phyloP scores from a whole-genome alignment of 78 protist genomes.

The Trichosphaerium sp. region DNA sequence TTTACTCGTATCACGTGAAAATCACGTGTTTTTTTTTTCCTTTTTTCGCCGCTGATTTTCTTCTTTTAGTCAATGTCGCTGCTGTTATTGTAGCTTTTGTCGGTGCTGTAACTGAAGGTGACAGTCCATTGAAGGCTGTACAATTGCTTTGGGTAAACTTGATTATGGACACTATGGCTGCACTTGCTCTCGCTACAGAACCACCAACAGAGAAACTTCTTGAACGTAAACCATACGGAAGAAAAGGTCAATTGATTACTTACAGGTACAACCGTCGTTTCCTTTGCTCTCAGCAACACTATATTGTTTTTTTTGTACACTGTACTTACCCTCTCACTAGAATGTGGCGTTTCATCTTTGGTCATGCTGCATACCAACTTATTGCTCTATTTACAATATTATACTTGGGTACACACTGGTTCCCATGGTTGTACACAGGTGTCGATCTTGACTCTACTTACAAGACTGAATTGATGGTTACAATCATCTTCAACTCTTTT shows the following conservation, averaged over 20 bases:
- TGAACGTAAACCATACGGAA: conserved; percentile 68
- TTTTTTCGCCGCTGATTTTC: too few species aligned
- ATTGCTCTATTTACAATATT: conserved; percentile 26
- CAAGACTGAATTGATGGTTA: background rate
- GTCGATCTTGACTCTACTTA: background rate
- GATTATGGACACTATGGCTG: conserved; percentile 99
- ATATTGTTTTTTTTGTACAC: too few species aligned
- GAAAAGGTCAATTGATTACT: conserved; percentile 12
- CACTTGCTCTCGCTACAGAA: conserved; percentile 98
- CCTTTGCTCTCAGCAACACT: too few species aligned
- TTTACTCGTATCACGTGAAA: too few species aligned
- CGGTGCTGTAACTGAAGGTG: conserved; percentile 48
- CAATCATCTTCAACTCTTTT: conserved; percentile 65
- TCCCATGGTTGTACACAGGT: background rate
- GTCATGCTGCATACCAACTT: conserved; percentile 66
- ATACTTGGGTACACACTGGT: too few species aligned
- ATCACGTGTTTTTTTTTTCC: background rate
- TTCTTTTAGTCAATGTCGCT: conserved; percentile 63
- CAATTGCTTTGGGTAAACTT: conserved; percentile 97
- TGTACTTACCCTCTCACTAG: too few species aligned
- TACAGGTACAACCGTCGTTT: too few species aligned
- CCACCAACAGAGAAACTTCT: conserved; percentile 70
- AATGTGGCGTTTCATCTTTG: conserved; percentile 79
- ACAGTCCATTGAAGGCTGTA: conserved; percentile 75
- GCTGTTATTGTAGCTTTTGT: conserved; percentile 77